Evolutionary conservation across 2,329 filamentous ascomycete genomes (phyloP), one percentile per base, ranked within the genome.

Genomic region (Venturia effusa): DNA sequence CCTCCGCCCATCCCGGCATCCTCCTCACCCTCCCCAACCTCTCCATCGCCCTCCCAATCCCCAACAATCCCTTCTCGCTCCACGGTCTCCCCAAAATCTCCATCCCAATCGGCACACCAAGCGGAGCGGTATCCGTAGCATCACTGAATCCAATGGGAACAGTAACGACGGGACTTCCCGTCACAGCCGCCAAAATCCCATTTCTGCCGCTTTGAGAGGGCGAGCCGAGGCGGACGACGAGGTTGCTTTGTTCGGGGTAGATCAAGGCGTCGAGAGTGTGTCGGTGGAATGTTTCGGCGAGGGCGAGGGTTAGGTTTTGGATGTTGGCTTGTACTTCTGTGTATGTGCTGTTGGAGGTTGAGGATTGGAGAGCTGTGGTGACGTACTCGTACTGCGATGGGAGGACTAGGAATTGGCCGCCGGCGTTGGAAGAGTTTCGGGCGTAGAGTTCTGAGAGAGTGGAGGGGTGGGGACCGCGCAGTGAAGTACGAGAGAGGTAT

Each of bases 181-280:
- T 83, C 62, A 84, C 69, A 0, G 82, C 81, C 2, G 81, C 82
- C 1, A 84, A 69, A 59, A 83, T 81, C 2, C 82, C 82, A 67
- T 84, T 88, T 2, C 85, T 76, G 0, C 84, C 84, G n/a, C 74
- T 74, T 72, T 88, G 85, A 0, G 78, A 81, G 0, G 80, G 75
- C 0, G 79, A 78, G 3, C 84, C 84, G 30, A 86, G 71, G 57
- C 80, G 79, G 2, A 86, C 84, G 6, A 85, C 83, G 1, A 88
- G 78, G 63, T 86, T 86, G 69, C 80, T 81, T 68, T 88, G 85
- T 69, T 88, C 81, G 0, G 85, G 85, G 71, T 88, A 88, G 68
- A 87, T 80, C 41, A 88, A 68, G 0, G 81, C 84, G 69, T 86
- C 81, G 17, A 88, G 75, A 0, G 71, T 66, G 66, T 84, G 74